phyloP scores from a whole-genome alignment of 1,284 basidiomycete genomes.

The Gymnopus androsaceus region DNA sequence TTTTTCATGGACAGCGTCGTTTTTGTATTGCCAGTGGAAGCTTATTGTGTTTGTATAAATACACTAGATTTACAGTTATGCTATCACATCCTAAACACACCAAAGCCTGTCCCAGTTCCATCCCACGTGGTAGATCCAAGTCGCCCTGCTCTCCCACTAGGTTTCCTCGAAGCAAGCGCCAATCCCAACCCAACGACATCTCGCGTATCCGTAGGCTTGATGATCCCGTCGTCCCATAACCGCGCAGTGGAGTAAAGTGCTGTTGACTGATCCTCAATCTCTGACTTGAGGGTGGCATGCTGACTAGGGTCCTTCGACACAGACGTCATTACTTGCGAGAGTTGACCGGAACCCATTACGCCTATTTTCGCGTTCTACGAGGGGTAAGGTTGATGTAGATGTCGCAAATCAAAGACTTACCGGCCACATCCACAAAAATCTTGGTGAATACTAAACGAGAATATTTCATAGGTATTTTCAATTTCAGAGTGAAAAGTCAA shows the following conservation, averaged over 20 bases:
- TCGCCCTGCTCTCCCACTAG: constrained; percentile 22
- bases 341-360: constrained; percentile 95
- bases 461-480: constrained; percentile 10
- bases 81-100: constrained; percentile 88
- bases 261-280: constrained; percentile 87
- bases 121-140: constrained; percentile 61
- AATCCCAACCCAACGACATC: constrained; percentile 86
- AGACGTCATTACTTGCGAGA: constrained; percentile 89
- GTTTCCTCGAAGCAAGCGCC: constrained; percentile 65
- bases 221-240: constrained; percentile 95
- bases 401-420: constrained; percentile 43
- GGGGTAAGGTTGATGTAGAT: constrained; percentile 2
- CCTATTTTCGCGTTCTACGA: constrained; percentile 86
- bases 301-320: constrained; percentile 84
- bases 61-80: too few relatives aligned
- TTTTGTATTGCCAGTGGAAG: too few relatives aligned
- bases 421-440: constrained; percentile 98
- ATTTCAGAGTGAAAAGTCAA: constrained; percentile 18
- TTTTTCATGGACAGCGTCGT: too few relatives aligned
- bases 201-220: constrained; percentile 88
- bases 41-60: too few relatives aligned
- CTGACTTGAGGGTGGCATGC: constrained; percentile 70
- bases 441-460: constrained; percentile 74
- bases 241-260: constrained; percentile 87
- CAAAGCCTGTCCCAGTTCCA: constrained; percentile 76